Evolutionary conservation across 768 basidiomycete species (phyloP), one percentile per base, ranked within the genome.

Genomic region (Clathrus columnatus): DNA sequence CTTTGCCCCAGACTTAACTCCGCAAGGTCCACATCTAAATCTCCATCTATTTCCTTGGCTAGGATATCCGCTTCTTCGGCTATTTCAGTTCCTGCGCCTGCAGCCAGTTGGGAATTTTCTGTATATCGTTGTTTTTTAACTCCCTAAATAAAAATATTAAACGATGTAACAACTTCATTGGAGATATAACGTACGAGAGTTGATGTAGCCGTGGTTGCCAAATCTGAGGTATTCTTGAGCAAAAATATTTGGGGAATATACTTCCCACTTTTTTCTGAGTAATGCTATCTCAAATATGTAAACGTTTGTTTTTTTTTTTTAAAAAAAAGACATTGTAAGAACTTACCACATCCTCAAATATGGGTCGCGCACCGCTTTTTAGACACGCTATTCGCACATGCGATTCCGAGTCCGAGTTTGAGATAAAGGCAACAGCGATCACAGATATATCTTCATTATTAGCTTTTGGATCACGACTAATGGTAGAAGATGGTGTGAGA

Each of bases 1-100:
- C 93, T 81, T 69, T 98, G 90, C 4, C 94, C 95, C 3, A 98
- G 79, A 41, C 88, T 91, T 14, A 94, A 78, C 68, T 98, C 94
- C 1, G 92, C 92, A 49, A 93, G 75, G 65, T 95, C 82, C 8
- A 85, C 83, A 60, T 91, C 87, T 8, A 92, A 76, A 30, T 81
- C 70, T 26, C 89, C 87, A 23, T 89, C 85, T 3, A 81, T 65
- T 57, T 80, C 74, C 28, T 69, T 73, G 28, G 69, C 64, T 53
- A 71, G 61, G n/a, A 70, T 68, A 55, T 82, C 80, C 54, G 83
- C 78, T n/a, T 80, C 82, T n/a, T 36, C 36, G n/a, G 36, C 36
- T 6, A 83, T 68, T 57, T 83, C 81, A 24, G 74, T 66, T 6
- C 87, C 89, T n/a, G 83, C 82, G 45, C 76, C 76, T 48, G 90